These are phyloP conservation scores for Tolypocladium pustulatum DNA, from an alignment of 2,329 filamentous ascomycete genomes.

Conservation along the genomic window DNA sequence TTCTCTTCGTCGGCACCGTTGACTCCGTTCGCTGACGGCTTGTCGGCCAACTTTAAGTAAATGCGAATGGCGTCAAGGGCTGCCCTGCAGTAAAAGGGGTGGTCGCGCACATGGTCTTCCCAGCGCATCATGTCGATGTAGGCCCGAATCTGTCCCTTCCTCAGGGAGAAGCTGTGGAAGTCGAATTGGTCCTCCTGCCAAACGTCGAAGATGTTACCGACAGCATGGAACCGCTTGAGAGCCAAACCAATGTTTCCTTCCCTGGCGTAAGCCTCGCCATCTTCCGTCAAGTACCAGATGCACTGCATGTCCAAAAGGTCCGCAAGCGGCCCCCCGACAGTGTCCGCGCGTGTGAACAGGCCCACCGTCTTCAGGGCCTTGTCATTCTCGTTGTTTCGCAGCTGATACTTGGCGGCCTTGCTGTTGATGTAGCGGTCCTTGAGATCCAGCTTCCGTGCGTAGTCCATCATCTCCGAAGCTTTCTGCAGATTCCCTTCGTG, in stretches of 20 bases:
- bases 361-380: constrained; percentile 80
- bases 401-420: constrained; percentile 92
- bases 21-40: constrained; percentile 54
- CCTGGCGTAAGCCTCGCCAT: constrained; percentile 79
- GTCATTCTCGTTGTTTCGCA: constrained; percentile 85
- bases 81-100: constrained; percentile 83
- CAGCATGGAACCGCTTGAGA: constrained; percentile 80
- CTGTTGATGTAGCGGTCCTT: constrained; percentile 97
- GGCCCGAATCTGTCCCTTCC: constrained; percentile 89
- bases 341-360: constrained; percentile 87
- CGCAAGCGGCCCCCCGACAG: constrained; percentile 73
- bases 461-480: constrained; percentile 80
- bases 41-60: constrained; percentile 71
- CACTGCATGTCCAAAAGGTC: constrained; percentile 98
- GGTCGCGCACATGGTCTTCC: constrained; percentile 85
- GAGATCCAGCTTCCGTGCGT: constrained; percentile 73
- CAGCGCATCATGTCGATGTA: constrained; percentile 95
- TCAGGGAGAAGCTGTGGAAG: constrained; percentile 94
- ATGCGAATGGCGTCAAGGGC: constrained; percentile 72
- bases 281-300: constrained; percentile 92
- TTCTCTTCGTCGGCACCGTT: constrained; percentile 43
- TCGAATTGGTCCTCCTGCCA: constrained; percentile 99
- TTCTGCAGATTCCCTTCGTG: constrained; percentile 70
- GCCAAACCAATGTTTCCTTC: constrained; percentile 76
- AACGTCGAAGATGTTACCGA: constrained; percentile 88